Percentiles rank a stretch among this genome's conserved stretches.
These are phyloP conservation scores for Saturnispora zaruensis DNA, from an alignment of 805 yeast genomes.

Conservation along the genomic window DNA sequence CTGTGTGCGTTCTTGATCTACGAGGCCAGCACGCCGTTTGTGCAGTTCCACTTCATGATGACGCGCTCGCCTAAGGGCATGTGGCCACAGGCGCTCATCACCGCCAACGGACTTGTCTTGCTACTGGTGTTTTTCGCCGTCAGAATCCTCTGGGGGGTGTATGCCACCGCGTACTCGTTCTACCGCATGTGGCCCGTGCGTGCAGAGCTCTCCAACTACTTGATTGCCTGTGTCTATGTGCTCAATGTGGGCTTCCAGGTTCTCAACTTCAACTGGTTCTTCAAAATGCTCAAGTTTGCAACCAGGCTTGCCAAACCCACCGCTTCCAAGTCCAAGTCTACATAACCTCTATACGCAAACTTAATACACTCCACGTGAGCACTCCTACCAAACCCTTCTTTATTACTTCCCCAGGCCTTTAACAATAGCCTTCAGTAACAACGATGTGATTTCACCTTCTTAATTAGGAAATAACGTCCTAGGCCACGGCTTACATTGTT, in stretches of 20 bases:
- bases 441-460: neutral
- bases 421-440: neutral
- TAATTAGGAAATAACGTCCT: neutral
- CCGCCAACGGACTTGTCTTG: slow-evolving; percentile 65
- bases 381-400: neutral
- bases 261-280: slow-evolving; percentile 80
- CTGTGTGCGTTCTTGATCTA: slow-evolving; percentile 75
- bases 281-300: slow-evolving; percentile 74
- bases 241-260: slow-evolving; percentile 56
- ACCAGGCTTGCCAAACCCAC: neutral
- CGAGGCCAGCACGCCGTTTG: slow-evolving; percentile 91
- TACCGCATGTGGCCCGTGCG: slow-evolving; percentile 34
- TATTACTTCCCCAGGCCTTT: neutral
- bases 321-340: neutral
- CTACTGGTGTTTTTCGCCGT: slow-evolving; percentile 64
- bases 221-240: slow-evolving; percentile 42
- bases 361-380: neutral
- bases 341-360: neutral
- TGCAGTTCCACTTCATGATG: slow-evolving; percentile 88
- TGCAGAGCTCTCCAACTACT: slow-evolving; percentile 34
- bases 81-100: slow-evolving; percentile 44
- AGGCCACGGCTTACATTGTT: too few relatives aligned
- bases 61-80: slow-evolving; percentile 64
- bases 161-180: slow-evolving; percentile 55
- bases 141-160: slow-evolving; percentile 82